Conservation (phyloP, 2,329 filamentous ascomycete species). For the Rugonectria rugulosa region DNA sequence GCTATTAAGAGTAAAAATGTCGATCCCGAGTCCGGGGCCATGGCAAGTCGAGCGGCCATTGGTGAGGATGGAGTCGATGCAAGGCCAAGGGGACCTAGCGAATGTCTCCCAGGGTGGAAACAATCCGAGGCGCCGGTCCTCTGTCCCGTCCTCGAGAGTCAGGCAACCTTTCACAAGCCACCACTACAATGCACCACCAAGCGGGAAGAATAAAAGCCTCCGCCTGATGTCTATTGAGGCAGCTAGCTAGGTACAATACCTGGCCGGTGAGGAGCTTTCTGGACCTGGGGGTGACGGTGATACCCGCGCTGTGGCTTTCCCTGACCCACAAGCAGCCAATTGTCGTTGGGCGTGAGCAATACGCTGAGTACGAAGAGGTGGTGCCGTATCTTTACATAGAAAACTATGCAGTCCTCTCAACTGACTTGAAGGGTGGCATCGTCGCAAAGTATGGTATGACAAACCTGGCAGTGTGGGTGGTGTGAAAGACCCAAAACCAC, state of each 20-base stretch:
- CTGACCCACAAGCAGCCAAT: background rate
- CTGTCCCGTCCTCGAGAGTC: background rate
- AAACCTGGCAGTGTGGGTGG: background rate
- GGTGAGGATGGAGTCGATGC: slow-evolving; percentile 8
- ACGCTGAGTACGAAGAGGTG: background rate
- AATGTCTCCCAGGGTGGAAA: slow-evolving; percentile 1
- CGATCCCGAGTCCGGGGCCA: slow-evolving; percentile 19
- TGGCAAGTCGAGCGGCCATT: slow-evolving; percentile 2
- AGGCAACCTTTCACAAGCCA: background rate
- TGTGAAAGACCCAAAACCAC: background rate
- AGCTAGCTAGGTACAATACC: too few species aligned
- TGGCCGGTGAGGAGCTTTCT: too few species aligned
- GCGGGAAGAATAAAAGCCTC: background rate
- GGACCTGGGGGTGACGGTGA: background rate
- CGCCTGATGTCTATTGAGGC: too few species aligned
- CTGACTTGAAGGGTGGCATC: background rate
- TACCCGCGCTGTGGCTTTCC: background rate
- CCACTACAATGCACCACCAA: background rate
- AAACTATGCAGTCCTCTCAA: background rate
- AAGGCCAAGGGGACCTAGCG: slow-evolving; percentile 10
- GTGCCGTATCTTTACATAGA: slow-evolving; percentile 5
- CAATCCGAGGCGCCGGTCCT: slow-evolving; percentile 6
- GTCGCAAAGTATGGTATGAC: slow-evolving; percentile 8
- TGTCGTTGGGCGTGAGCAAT: slow-evolving; percentile 10
- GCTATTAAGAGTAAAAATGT: background rate